Conservation (phyloP, 73 alveolate species). For the Paramecium sexaurelia region DNA sequence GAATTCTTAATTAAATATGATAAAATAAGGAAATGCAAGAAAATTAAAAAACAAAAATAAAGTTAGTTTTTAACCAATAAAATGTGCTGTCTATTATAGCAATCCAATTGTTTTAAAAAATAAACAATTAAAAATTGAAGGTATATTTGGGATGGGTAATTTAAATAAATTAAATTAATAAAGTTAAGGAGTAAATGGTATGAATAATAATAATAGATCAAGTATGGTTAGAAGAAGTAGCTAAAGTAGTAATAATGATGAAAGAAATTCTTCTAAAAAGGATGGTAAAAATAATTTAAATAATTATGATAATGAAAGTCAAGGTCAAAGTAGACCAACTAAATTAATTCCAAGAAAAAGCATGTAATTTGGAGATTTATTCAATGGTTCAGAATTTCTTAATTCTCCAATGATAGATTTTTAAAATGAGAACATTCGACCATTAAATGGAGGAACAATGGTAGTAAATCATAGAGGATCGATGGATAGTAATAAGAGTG, state of each 20-base stretch:
- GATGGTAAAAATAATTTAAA: not conserved
- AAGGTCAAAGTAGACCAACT: not conserved
- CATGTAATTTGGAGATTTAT: not conserved
- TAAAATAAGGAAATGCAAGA: not conserved
- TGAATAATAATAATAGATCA: not conserved
- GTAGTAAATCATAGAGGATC: not conserved
- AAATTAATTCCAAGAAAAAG: not conserved
- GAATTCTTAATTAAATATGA: not conserved
- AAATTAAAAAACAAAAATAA: not conserved
- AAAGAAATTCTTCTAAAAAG: not conserved
- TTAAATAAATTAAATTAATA: not conserved
- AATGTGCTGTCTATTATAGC: conserved; percentile 2
- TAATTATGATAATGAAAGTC: not conserved
- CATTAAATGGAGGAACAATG: conserved; percentile 14
- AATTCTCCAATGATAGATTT: conserved; percentile 18
- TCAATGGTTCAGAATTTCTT: not conserved
- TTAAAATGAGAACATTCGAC: not conserved
- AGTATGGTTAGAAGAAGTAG: conserved; percentile 11
- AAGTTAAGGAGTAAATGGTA: not conserved
- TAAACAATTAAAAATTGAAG: not conserved
- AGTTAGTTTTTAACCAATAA: conserved; percentile 33
- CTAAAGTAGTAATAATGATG: conserved; percentile 11
- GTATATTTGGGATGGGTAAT: conserved; percentile 42
- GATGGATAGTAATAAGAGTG: conserved; percentile 28
- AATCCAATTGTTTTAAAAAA: not conserved